Evolutionary conservation across 2,329 filamentous ascomycete species (phyloP).

Genomic region (Pleomassaria siparia): DNA sequence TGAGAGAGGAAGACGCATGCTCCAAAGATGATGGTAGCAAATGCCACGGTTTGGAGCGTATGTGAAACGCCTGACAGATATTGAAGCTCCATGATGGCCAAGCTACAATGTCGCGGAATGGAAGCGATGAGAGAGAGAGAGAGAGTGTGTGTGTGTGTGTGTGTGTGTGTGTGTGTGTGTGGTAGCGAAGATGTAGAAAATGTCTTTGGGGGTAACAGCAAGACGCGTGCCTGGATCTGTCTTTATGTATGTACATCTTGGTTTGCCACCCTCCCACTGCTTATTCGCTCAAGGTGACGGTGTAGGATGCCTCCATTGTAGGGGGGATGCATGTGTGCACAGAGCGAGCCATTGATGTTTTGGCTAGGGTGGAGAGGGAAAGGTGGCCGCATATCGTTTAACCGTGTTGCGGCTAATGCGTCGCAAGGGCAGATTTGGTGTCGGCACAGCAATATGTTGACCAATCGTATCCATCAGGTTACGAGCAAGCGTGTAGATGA

Average conservation of each 20-base stretch:
- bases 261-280: neutral
- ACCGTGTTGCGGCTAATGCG: neutral
- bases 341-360: neutral
- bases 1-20: slow-evolving; percentile 23
- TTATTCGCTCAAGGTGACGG: neutral
- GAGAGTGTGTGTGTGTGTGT: neutral
- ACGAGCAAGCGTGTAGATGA: neutral
- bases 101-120: neutral
- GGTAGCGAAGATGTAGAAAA: neutral
- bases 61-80: slow-evolving; percentile 18
- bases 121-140: neutral
- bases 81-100: slow-evolving; percentile 21
- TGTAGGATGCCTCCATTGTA: neutral
- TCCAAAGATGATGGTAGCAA: slow-evolving; percentile 28
- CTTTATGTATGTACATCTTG: neutral
- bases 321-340: neutral
- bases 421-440: neutral
- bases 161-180: no score
- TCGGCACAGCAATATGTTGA: neutral
- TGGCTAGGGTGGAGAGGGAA: neutral
- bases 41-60: slow-evolving; percentile 23
- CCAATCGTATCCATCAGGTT: neutral
- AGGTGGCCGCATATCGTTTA: slow-evolving; percentile 1
- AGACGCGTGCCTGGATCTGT: no score
- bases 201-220: no score